Conservation (phyloP, 306 rosid genomes). For the Lupinus albus region DNA sequence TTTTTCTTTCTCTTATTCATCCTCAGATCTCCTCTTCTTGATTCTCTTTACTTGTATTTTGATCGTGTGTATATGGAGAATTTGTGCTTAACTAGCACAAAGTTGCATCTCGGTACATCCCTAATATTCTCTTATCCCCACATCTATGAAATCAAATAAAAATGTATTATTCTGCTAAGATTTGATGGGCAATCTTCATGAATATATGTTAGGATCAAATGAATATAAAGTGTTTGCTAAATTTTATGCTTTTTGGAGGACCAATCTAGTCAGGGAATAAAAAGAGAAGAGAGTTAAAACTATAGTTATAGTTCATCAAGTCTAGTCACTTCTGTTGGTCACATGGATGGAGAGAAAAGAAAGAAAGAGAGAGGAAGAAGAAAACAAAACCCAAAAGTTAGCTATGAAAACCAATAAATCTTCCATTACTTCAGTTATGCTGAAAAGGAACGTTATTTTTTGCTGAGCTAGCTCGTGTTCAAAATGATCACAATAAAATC, state of each 20-base stretch:
- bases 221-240: slow-evolving; percentile 16
- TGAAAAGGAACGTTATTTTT: slow-evolving; percentile 16
- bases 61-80: slow-evolving; percentile 27
- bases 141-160: slow-evolving; percentile 5
- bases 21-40: slow-evolving; percentile 1
- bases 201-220: slow-evolving; percentile 25
- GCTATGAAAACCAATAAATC: slow-evolving; percentile 3
- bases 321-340: slow-evolving; percentile 50
- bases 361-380: slow-evolving; percentile 13
- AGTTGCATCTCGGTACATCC: slow-evolving; percentile 21
- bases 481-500: slow-evolving; percentile 28
- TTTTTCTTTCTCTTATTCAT: slow-evolving; percentile 15
- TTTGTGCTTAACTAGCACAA: slow-evolving; percentile 17
- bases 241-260: slow-evolving; percentile 41
- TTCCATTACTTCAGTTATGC: slow-evolving; percentile 12
- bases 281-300: slow-evolving; percentile 33
- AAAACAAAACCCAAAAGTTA: slow-evolving; percentile 12
- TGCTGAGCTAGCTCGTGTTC: slow-evolving; percentile 26
- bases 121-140: slow-evolving; percentile 11
- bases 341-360: slow-evolving; percentile 37
- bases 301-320: slow-evolving; percentile 38
- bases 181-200: slow-evolving; percentile 24
- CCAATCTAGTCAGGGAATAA: slow-evolving; percentile 32
- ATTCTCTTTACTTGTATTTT: slow-evolving; percentile 1
- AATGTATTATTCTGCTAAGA: slow-evolving; percentile 4